phyloP scores from a whole-genome alignment of 2,329 filamentous ascomycete species.

The Alternaria tenuissima region DNA sequence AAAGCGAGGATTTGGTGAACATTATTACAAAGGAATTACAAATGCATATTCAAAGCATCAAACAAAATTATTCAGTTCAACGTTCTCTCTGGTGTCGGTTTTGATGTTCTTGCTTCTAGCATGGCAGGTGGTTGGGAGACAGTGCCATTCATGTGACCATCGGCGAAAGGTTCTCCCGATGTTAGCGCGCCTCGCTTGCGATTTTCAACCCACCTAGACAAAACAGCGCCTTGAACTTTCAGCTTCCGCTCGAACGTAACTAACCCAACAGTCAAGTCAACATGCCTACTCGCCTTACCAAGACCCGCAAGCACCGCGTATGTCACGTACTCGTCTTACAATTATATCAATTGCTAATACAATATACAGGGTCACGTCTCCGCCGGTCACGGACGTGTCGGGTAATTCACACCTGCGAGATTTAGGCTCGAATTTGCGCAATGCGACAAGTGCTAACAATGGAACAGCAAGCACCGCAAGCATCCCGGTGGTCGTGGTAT shows the following conservation, averaged over 20 bases:
- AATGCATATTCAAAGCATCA: constrained; percentile 12
- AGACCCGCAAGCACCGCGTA: constrained; percentile 66
- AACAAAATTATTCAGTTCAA: neutral
- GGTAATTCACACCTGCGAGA: constrained; percentile 49
- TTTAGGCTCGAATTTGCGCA: neutral
- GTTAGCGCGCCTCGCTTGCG: constrained; percentile 27
- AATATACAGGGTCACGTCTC: constrained; percentile 76
- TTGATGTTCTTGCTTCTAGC: neutral
- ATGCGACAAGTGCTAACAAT: neutral
- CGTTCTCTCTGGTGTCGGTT: too few relatives aligned
- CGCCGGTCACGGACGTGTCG: constrained; percentile 94
- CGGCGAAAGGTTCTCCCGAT: constrained; percentile 9
- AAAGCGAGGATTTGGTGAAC: constrained; percentile 12
- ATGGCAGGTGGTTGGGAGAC: neutral
- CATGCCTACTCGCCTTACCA: constrained; percentile 44
- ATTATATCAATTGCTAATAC: too few relatives aligned
- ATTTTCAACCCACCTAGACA: constrained; percentile 21
- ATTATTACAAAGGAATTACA: constrained; percentile 13
- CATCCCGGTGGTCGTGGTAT: constrained; percentile 65
- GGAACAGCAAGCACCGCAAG: constrained; percentile 85
- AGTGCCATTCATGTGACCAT: constrained; percentile 1
- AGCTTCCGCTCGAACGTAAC: constrained; percentile 26
- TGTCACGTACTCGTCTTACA: too few relatives aligned
- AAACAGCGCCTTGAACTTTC: constrained; percentile 14
- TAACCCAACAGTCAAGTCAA: constrained; percentile 36